phyloP scores from a whole-genome alignment of 2,329 filamentous ascomycete genomes.

The Lasiodiplodia hormozganensis region DNA sequence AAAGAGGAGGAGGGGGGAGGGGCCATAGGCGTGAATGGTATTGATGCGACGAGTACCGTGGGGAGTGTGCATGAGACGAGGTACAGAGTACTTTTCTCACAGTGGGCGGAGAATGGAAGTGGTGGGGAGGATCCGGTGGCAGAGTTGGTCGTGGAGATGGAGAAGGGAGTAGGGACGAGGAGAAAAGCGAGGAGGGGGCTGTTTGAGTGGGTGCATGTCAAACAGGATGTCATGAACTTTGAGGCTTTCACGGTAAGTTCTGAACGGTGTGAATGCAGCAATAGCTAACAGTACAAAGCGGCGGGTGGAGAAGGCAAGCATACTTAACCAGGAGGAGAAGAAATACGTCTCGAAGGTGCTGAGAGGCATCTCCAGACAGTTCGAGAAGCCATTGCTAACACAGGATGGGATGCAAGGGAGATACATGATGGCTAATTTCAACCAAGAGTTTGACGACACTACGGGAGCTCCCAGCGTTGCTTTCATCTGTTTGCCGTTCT shows the following conservation, averaged over 20 bases:
- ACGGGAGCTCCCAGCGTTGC: background rate
- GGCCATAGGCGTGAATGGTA: background rate
- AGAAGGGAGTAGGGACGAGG: background rate
- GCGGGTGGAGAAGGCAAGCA: background rate
- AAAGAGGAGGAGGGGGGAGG: background rate
- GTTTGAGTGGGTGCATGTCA: constrained; percentile 19
- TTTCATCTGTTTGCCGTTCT: constrained; percentile 15
- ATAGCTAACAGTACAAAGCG: constrained; percentile 4
- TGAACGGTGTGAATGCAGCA: background rate
- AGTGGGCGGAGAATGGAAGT: constrained; percentile 15
- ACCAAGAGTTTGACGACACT: constrained; percentile 12
- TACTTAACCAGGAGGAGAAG: constrained; percentile 1
- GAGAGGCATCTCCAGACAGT: constrained; percentile 14
- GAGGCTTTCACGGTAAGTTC: background rate
- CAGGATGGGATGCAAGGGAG: constrained; percentile 12
- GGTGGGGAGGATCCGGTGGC: constrained; percentile 21
- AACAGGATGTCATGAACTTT: constrained; percentile 16
- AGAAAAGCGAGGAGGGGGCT: background rate
- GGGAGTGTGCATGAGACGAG: background rate
- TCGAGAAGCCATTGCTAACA: constrained; percentile 16
- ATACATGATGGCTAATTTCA: constrained; percentile 19
- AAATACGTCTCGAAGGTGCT: background rate
- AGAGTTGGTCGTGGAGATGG: background rate
- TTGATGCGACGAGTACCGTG: background rate
- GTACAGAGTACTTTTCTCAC: constrained; percentile 3